These are phyloP conservation scores for Hordeum pubiflorum DNA, from an alignment of 202 grass and related monocot species.

Conservation along the genomic window DNA sequence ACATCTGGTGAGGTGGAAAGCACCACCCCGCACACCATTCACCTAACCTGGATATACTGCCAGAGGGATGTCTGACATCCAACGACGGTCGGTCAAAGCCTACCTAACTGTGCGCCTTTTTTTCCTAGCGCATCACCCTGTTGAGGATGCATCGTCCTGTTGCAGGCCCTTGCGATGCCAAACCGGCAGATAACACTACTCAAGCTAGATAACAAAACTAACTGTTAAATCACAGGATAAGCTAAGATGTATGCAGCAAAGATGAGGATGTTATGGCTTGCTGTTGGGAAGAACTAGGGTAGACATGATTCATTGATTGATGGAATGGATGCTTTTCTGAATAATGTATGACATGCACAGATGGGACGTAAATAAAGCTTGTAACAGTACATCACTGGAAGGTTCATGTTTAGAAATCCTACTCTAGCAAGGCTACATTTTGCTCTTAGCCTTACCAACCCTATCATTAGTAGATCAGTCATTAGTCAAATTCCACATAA, in stretches of 20 bases:
- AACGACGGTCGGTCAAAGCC: too few relatives aligned
- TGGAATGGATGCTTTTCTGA: neutral
- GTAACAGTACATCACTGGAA: neutral
- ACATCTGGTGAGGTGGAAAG: too few relatives aligned
- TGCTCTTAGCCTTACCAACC: constrained; percentile 11
- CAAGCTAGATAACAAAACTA: too few relatives aligned
- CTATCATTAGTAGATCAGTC: neutral
- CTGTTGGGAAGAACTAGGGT: neutral
- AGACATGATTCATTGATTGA: neutral
- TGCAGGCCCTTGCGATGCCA: too few relatives aligned
- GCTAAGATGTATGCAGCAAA: neutral
- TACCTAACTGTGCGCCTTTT: too few relatives aligned
- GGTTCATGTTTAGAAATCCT: neutral
- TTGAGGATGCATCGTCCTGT: too few relatives aligned
- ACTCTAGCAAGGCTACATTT: neutral
- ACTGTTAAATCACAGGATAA: neutral
- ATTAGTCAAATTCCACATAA: neutral
- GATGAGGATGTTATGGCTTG: neutral
- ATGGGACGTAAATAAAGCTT: neutral
- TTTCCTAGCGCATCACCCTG: too few relatives aligned
- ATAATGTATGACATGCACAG: neutral
- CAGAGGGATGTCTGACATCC: too few relatives aligned
- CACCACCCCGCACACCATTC: too few relatives aligned
- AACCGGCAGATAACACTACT: too few relatives aligned
- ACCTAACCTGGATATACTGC: too few relatives aligned